A percentile compares a stretch with the other conserved stretches of the same genome.
Evolutionary conservation across 441 rosid species (phyloP).

Genomic region (Bruguiera hainesii): DNA sequence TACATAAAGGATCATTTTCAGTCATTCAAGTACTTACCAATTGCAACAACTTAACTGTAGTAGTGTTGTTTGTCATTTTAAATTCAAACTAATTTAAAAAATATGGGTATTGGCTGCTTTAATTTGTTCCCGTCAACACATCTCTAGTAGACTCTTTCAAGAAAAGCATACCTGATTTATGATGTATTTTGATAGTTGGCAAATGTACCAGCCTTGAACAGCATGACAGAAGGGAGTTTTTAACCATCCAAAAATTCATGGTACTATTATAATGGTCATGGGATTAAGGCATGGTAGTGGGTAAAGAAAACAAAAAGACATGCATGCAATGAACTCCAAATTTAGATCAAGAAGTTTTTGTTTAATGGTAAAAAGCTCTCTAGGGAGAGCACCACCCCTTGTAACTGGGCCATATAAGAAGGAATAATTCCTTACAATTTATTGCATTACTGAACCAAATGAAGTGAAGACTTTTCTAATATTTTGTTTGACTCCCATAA

Average conservation of each 20-base stretch:
- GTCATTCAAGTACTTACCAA: neutral
- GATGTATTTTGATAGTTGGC: neutral
- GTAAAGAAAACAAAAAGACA: neutral
- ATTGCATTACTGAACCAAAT: too few relatives aligned
- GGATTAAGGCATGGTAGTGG: neutral
- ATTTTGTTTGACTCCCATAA: too few relatives aligned
- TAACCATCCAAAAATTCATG: neutral
- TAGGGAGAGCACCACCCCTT: too few relatives aligned
- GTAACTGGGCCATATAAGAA: too few relatives aligned
- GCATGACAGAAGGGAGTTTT: neutral
- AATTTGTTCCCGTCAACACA: neutral
- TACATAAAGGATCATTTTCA: neutral
- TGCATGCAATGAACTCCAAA: neutral
- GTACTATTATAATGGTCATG: neutral
- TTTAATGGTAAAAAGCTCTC: too few relatives aligned
- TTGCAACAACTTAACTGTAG: neutral
- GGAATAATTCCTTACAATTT: too few relatives aligned
- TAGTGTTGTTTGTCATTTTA: neutral
- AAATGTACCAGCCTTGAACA: neutral
- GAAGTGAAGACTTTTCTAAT: too few relatives aligned
- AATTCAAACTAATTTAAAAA: too few relatives aligned
- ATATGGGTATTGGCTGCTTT: neutral
- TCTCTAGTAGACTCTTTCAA: conserved; percentile 3
- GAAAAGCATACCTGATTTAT: neutral
- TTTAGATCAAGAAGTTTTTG: too few relatives aligned